Conservation (phyloP, 116 monocot genomes). For the Papilionanthe hybrid region DNA sequence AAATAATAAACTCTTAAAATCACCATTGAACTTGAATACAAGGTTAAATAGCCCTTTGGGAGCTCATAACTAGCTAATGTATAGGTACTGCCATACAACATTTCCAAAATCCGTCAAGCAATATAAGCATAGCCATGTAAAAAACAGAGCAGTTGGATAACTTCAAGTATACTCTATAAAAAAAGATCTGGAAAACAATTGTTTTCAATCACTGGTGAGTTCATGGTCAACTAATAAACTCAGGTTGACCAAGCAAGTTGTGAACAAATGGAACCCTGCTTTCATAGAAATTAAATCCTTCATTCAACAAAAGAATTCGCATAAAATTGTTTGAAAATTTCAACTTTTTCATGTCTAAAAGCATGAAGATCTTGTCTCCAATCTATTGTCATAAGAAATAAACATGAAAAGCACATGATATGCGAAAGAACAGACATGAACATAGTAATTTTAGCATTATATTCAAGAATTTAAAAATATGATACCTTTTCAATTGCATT, state of each 20-base stretch:
- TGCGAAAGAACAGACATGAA: not conserved
- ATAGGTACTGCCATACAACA: not conserved
- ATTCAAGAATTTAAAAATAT: not conserved
- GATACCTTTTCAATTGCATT: constrained; percentile 41
- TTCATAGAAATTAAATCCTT: no score
- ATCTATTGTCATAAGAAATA: not conserved
- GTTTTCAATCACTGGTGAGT: not conserved
- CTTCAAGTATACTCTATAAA: not conserved
- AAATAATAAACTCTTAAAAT: no score
- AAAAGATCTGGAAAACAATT: not conserved
- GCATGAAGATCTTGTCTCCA: not conserved
- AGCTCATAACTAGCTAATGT: not conserved
- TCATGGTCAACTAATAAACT: not conserved
- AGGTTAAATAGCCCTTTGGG: no score
- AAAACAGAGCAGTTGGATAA: not conserved
- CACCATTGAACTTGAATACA: no score
- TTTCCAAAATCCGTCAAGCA: not conserved
- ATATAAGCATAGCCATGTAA: not conserved
- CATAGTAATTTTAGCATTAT: not conserved
- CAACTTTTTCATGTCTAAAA: not conserved
- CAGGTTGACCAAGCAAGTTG: not conserved
- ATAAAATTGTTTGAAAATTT: not conserved
- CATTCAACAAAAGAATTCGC: no score
- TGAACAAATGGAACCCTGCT: not conserved
- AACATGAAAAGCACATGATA: not conserved